phyloP scores from a whole-genome alignment of 257 asterid species.

The Penstemon barbatus region DNA sequence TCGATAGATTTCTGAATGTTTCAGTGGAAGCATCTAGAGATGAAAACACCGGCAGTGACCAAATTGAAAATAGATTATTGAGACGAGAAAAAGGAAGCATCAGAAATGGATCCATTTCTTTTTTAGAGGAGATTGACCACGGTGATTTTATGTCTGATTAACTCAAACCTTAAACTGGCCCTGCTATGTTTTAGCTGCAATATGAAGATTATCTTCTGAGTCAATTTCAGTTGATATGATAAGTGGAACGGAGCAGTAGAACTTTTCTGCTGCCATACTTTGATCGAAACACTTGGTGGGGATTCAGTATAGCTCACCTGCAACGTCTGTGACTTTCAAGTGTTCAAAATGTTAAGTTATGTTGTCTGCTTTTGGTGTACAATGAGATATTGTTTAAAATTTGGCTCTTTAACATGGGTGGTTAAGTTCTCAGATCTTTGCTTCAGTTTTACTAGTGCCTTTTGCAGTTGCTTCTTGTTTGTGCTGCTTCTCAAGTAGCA shows the following conservation, averaged over 20 bases:
- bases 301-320: conserved; percentile 35
- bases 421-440: too few relatives aligned
- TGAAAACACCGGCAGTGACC: conserved; percentile 25
- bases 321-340: conserved; percentile 31
- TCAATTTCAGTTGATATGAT: conserved; percentile 1
- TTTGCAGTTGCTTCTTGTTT: too few relatives aligned
- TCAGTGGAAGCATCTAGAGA: conserved; percentile 32
- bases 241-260: conserved; percentile 7
- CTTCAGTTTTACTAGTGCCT: too few relatives aligned
- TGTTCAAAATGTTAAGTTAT: conserved; percentile 27
- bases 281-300: conserved; percentile 19
- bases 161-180: conserved; percentile 8
- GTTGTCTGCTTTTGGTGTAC: background rate
- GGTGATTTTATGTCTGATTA: conserved; percentile 50
- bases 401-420: too few relatives aligned
- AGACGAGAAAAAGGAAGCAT: conserved; percentile 30
- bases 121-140: conserved; percentile 43
- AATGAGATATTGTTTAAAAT: too few relatives aligned
- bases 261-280: conserved; percentile 17
- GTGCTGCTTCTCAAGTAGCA: too few relatives aligned
- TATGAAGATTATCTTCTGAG: background rate
- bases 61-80: conserved; percentile 20
- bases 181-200: conserved; percentile 1
- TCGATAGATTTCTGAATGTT: conserved; percentile 30
- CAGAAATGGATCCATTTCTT: conserved; percentile 32